A percentile compares a stretch with the other conserved stretches of the same genome.
phyloP scores from a whole-genome alignment of 2,329 filamentous ascomycete genomes.

The Aspergillus spinulosporus region DNA sequence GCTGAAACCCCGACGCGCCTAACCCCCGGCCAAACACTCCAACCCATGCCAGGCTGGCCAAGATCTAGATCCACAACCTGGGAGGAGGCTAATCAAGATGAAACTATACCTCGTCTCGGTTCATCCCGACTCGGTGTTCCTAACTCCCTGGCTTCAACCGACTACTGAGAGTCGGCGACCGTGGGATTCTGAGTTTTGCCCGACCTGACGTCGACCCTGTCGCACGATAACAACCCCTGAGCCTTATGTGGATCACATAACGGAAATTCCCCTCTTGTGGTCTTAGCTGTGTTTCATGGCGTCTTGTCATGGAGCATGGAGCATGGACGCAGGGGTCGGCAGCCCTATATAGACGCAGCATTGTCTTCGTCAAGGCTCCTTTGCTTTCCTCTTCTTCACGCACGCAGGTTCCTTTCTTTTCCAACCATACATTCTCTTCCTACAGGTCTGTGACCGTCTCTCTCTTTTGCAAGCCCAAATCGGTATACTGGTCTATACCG shows the following conservation, averaged over 20 bases:
- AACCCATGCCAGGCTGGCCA: constrained; percentile 14
- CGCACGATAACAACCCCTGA: constrained; percentile 8
- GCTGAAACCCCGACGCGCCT: constrained; percentile 25
- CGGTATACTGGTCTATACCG: constrained; percentile 29
- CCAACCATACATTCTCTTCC: constrained; percentile 19
- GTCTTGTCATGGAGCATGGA: neutral
- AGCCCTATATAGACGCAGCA: constrained; percentile 22
- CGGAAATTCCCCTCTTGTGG: neutral
- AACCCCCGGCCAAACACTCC: constrained; percentile 8
- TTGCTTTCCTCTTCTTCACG: constrained; percentile 15
- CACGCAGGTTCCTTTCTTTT: constrained; percentile 22
- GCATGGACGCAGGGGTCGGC: neutral
- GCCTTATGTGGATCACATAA: constrained; percentile 5
- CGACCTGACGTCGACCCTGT: constrained; percentile 1
- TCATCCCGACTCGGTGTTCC: constrained; percentile 11
- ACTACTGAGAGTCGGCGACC: neutral
- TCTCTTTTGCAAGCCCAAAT: constrained; percentile 17
- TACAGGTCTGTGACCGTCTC: constrained; percentile 26
- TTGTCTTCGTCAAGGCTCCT: neutral
- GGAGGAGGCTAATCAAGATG: constrained; percentile 22
- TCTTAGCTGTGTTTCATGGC: constrained; percentile 8
- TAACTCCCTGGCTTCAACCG: neutral
- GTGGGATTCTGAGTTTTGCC: neutral
- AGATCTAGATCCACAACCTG: constrained; percentile 16
- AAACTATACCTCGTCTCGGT: constrained; percentile 24